Evolutionary conservation across 495 filamentous ascomycete genomes (phyloP).

Genomic region (Viridothelium virens): DNA sequence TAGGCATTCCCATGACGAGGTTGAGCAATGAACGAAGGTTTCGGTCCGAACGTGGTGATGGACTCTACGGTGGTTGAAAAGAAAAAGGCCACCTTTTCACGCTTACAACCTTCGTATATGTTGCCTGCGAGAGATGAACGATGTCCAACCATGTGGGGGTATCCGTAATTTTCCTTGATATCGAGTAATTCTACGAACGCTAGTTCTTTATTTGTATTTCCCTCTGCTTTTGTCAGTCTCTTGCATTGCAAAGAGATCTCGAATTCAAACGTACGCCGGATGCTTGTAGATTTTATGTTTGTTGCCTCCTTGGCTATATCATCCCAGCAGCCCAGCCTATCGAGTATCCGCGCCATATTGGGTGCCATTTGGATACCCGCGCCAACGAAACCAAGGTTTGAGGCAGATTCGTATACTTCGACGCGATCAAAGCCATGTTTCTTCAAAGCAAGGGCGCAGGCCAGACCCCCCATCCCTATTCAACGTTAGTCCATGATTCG

Average conservation of each 20-base stretch:
- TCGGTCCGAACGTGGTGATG: constrained; percentile 48
- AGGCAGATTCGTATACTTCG: constrained; percentile 64
- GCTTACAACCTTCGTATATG: constrained; percentile 59
- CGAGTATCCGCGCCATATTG: constrained; percentile 69
- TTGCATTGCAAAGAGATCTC: constrained; percentile 10
- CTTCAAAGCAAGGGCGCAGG: constrained; percentile 62
- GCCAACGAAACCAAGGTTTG: constrained; percentile 71
- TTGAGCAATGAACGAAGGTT: constrained; percentile 48
- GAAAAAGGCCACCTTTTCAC: constrained; percentile 59
- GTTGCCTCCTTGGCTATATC: constrained; percentile 56
- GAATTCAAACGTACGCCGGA: constrained; percentile 37
- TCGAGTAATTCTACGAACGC: constrained; percentile 61
- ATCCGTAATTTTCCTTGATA: constrained; percentile 59
- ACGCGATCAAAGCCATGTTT: constrained; percentile 65
- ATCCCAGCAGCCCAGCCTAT: constrained; percentile 60
- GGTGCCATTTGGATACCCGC: constrained; percentile 77
- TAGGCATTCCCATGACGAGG: constrained; percentile 52
- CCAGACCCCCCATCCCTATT: constrained; percentile 69
- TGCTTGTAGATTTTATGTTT: constrained; percentile 46
- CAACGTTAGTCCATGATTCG: constrained; percentile 14
- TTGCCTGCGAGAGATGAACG: constrained; percentile 61
- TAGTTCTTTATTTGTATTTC: constrained; percentile 58
- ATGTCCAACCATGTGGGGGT: constrained; percentile 74
- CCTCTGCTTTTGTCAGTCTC: constrained; percentile 43
- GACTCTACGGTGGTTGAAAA: constrained; percentile 48